Evolutionary conservation across 1,139 yeast species (phyloP).

Genomic region (Groenewaldozyma auringiensis): DNA sequence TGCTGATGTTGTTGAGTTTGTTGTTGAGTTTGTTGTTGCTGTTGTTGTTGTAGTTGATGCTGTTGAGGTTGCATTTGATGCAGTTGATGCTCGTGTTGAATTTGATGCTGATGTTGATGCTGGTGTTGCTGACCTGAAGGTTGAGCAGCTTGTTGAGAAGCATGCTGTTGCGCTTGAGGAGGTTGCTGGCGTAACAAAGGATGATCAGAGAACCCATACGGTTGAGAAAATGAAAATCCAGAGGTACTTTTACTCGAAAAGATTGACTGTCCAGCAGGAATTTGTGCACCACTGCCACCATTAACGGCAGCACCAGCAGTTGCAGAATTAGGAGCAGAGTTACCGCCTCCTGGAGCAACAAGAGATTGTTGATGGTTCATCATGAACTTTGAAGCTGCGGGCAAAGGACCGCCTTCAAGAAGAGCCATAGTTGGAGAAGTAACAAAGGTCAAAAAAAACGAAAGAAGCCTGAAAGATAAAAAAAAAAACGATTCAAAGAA

Average conservation of each 20-base stretch:
- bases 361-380: not conserved
- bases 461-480: not conserved
- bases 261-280: not conserved
- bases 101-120: not conserved
- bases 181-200: not conserved
- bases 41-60: slow-evolving; percentile 3
- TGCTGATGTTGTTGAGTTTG: slow-evolving; percentile 9
- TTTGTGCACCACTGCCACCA: not conserved
- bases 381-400: slow-evolving; percentile 3
- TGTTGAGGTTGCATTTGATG: not conserved
- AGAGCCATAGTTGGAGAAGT: not conserved
- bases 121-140: not conserved
- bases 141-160: not conserved
- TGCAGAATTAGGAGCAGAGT: no score
- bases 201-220: not conserved
- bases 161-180: not conserved
- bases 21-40: slow-evolving; percentile 2
- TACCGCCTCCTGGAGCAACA: not conserved
- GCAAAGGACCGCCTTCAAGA: slow-evolving; percentile 1
- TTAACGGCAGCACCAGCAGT: not conserved
- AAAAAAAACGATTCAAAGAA: not conserved
- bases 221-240: not conserved
- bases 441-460: not conserved
- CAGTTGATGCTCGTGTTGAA: not conserved
- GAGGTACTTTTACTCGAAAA: not conserved